A percentile compares a stretch with the other conserved stretches of the same genome.
Evolutionary conservation across 2,329 filamentous ascomycete genomes (phyloP).

Genomic region (Ophiostoma sp.): DNA sequence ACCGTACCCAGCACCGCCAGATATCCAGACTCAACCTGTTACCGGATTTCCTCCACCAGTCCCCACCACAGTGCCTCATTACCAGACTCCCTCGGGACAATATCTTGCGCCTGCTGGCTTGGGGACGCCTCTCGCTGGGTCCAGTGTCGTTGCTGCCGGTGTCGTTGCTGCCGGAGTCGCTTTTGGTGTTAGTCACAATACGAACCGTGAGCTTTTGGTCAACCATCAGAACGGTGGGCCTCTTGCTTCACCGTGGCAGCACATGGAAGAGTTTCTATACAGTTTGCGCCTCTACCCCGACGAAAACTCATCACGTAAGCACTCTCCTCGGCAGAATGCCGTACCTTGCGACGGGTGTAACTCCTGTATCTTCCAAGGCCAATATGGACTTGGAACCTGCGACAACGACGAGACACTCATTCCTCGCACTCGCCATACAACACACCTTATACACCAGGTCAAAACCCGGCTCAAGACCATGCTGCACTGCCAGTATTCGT

Average conservation of each 20-base stretch:
- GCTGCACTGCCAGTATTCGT: constrained; percentile 30
- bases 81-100: neutral
- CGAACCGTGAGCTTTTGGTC: neutral
- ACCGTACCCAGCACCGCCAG: neutral
- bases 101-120: neutral
- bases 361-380: neutral
- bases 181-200: neutral
- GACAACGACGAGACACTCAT: constrained; percentile 8
- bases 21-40: neutral
- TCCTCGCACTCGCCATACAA: neutral
- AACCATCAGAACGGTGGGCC: neutral
- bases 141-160: neutral
- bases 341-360: neutral
- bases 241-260: constrained; percentile 28
- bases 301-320: constrained; percentile 2
- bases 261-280: constrained; percentile 30
- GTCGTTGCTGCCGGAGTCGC: neutral
- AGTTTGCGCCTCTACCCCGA: neutral
- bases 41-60: neutral
- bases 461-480: constrained; percentile 26
- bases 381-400: constrained; percentile 1
- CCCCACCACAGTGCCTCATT: neutral
- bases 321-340: constrained; percentile 25
- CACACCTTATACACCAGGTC: neutral
- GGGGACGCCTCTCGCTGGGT: neutral